These are phyloP conservation scores for Entomortierella parvispora DNA, from an alignment of 192 early-diverging fungal species.

Conservation along the genomic window DNA sequence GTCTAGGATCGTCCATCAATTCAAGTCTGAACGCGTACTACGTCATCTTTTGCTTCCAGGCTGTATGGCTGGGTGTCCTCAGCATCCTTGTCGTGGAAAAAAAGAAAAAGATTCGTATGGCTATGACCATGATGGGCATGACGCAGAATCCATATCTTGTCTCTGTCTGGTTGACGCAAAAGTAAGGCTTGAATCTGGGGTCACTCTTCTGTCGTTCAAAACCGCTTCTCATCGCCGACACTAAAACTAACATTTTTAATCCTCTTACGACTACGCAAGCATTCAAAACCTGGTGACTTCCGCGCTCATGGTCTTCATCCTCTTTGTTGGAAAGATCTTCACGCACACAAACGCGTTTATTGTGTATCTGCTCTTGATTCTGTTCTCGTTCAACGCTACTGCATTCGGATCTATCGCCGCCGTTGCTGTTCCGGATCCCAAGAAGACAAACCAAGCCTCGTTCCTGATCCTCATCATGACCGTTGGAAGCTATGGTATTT, in stretches of 20 bases:
- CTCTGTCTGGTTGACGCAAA: constrained; percentile 48
- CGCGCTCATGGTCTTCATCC: constrained; percentile 43
- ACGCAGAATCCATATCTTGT: constrained; percentile 21
- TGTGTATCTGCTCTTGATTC: constrained; percentile 39
- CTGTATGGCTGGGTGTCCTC: constrained; percentile 48
- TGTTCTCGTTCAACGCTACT: constrained; percentile 48
- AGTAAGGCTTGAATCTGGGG: too few species aligned
- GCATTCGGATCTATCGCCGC: constrained; percentile 41
- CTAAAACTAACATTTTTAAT: not conserved
- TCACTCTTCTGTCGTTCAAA: too few species aligned
- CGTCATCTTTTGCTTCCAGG: constrained; percentile 52
- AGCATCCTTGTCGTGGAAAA: constrained; percentile 49
- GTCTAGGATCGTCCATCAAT: constrained; percentile 35
- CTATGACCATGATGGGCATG: constrained; percentile 56
- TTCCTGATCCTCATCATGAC: constrained; percentile 30
- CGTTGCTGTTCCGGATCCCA: constrained; percentile 44
- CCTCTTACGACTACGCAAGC: not conserved
- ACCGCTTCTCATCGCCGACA: too few species aligned
- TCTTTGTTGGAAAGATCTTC: constrained; percentile 47
- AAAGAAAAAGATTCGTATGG: constrained; percentile 33
- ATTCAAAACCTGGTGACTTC: constrained; percentile 37
- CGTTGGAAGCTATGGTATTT: constrained; percentile 33
- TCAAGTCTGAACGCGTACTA: constrained; percentile 41
- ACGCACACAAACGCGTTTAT: constrained; percentile 34
- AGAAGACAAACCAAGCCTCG: constrained; percentile 33